Percentiles rank a stretch among this genome's conserved stretches.
These are phyloP conservation scores for Blattamonas nauphoetae DNA, from an alignment of 78 protist genomes.

Conservation along the genomic window DNA sequence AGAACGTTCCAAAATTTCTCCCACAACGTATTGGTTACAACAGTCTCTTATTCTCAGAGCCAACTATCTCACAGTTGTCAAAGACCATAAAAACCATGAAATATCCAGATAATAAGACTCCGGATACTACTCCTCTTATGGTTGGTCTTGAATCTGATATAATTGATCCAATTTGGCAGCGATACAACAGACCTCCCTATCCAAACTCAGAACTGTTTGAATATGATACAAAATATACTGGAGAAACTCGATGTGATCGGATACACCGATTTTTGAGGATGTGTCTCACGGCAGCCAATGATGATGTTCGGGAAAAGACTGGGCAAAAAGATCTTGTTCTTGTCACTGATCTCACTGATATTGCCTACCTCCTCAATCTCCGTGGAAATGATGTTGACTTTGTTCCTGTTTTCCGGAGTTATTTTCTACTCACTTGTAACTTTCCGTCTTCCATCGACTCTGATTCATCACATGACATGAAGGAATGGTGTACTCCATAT, in stretches of 20 bases:
- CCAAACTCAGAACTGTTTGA: neutral
- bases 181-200: neutral
- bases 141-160: neutral
- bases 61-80: neutral
- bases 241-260: neutral
- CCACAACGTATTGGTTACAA: neutral
- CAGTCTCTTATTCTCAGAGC: neutral
- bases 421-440: too few species aligned
- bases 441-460: too few species aligned
- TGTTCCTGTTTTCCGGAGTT: neutral
- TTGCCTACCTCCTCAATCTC: constrained; percentile 1
- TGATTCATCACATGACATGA: too few species aligned
- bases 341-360: neutral
- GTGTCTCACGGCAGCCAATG: neutral
- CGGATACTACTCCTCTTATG: neutral
- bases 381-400: constrained; percentile 15
- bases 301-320: neutral
- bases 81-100: too few species aligned
- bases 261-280: neutral
- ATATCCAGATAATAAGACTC: neutral
- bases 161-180: neutral
- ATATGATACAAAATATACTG: neutral
- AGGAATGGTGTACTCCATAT: too few species aligned
- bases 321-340: neutral
- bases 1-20: neutral